phyloP scores from a whole-genome alignment of 352 stramenopile genomes.

The Globisporangium middletonii region DNA sequence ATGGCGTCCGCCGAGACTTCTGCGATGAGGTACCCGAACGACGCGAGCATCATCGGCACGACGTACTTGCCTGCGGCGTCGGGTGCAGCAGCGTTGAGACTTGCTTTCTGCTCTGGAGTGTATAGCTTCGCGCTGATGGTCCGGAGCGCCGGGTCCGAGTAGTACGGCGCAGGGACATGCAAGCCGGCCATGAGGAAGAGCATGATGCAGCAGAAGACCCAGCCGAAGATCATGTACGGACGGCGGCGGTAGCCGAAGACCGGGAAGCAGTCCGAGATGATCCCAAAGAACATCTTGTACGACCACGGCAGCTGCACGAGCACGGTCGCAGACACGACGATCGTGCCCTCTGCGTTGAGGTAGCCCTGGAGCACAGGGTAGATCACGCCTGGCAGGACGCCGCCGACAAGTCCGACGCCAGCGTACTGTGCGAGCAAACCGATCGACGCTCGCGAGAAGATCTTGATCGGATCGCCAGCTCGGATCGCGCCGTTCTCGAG shows the following conservation, averaged over 20 bases:
- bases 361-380: constrained; percentile 59
- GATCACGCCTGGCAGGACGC: constrained; percentile 36
- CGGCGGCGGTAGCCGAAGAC: constrained; percentile 45
- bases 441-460: constrained; percentile 29
- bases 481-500: constrained; percentile 28
- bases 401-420: constrained; percentile 42
- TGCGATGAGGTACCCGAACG: constrained; percentile 54
- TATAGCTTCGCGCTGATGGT: constrained; percentile 25
- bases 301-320: constrained; percentile 53
- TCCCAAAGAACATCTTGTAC: constrained; percentile 52
- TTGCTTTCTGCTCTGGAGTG: constrained; percentile 24
- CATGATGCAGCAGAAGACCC: constrained; percentile 40
- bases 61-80: constrained; percentile 42
- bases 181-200: constrained; percentile 40
- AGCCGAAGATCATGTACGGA: constrained; percentile 57
- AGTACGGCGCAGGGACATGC: constrained; percentile 41
- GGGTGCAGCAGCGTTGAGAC: constrained; percentile 32
- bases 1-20: constrained; percentile 59
- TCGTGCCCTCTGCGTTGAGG: constrained; percentile 49
- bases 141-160: constrained; percentile 24
- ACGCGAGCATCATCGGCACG: constrained; percentile 66
- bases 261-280: constrained; percentile 60
- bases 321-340: constrained; percentile 36
- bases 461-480: constrained; percentile 18
- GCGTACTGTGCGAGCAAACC: constrained; percentile 47